Base-by-base conservation (phyloP, 2,329 filamentous ascomycete genomes). In the Verticillium isaacii region DNA sequence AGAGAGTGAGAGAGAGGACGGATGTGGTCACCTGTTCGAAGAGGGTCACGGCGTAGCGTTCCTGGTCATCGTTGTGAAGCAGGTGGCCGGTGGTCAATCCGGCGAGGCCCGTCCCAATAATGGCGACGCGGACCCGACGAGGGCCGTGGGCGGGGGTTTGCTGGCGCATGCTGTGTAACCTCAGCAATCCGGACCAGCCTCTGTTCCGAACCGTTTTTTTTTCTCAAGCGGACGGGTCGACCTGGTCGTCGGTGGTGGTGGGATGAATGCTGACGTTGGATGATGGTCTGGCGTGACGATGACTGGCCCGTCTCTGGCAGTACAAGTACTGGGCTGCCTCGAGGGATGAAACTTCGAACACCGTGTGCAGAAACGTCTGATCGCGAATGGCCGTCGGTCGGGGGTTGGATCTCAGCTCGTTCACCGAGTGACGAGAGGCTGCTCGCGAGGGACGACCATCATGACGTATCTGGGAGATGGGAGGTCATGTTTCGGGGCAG, bases 71-170 rank as follows among this genome's bases (percentile, higher is more conserved):
- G 23, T 67, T 68, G 9, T 73, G 68, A 8, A 78, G 64, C 2
- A 78, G 70, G 57, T 75, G 71, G 0, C 72, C 74, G 0, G 74
- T 72, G 0, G 74, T 72, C 1, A 78, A 69, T 1, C 75, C 75
- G 14, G 75, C 74, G 12, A 78, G 60, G 1, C 75, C 75, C 1
- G 74, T 75, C 11, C 75, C 75, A 34, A 78, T 66, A 50, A 78
- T 67, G 61, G 75, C 75, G 29, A 74, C 72, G 52, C 66, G 61
- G 6, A 39, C 2, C 17, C 23, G 50, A 17, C 23, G 54, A 32
- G 15, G 11, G 54, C 54, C 54, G 6, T 54, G 15, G 37, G 37
- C 17, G 37, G 12, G 12, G 17, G 14, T 15, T 41, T n/a, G 45
- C 5, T 50, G 39, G 45, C 9, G 45, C 45, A 50, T 50, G 45